Evolutionary conservation across 306 rosid species (phyloP).

Genomic region (Lupinus albus): DNA sequence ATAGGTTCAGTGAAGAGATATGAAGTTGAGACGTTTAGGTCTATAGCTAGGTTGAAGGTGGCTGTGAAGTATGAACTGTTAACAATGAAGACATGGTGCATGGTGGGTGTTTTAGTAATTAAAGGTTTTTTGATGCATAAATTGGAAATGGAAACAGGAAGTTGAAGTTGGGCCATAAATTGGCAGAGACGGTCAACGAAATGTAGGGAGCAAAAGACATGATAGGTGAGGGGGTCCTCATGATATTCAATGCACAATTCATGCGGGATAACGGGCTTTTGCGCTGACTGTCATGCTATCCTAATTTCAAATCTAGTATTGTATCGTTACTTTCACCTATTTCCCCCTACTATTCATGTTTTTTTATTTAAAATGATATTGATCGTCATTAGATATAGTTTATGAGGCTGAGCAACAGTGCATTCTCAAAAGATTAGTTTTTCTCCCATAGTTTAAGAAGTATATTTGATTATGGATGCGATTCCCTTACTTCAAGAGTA

Average conservation of each 20-base stretch:
- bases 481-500: too few species aligned
- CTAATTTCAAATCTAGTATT: background rate
- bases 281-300: conserved; percentile 36
- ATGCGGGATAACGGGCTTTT: conserved; percentile 40
- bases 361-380: too few species aligned
- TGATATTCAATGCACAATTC: conserved; percentile 5
- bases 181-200: conserved; percentile 33
- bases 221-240: conserved; percentile 18
- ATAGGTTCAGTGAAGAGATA: conserved; percentile 46
- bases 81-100: background rate
- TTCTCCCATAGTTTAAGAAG: too few species aligned
- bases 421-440: too few species aligned
- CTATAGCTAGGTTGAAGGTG: conserved; percentile 27
- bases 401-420: too few species aligned
- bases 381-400: too few species aligned
- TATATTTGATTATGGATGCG: too few species aligned
- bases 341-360: too few species aligned
- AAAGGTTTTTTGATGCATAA: too few species aligned
- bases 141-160: too few species aligned
- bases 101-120: background rate
- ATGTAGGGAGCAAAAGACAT: background rate
- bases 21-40: conserved; percentile 49
- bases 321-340: background rate
- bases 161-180: too few species aligned
- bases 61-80: background rate